A percentile compares a stretch with the other conserved stretches of the same genome.
Conservation (phyloP, 208 protist species). For the Crithidia fasciculata region DNA sequence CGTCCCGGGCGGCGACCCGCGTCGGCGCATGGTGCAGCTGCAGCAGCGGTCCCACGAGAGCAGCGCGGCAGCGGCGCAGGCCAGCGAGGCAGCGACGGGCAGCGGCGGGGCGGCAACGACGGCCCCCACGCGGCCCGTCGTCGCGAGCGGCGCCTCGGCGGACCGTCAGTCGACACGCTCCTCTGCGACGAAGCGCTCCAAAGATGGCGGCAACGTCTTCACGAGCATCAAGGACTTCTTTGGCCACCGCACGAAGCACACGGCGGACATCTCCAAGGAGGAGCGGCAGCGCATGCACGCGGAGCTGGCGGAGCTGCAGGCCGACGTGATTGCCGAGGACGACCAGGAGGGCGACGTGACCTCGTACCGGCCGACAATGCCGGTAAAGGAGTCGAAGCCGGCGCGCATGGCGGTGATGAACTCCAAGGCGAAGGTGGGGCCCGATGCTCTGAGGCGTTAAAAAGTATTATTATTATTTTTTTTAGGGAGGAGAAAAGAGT, state of each 20-base stretch:
- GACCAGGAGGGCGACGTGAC: constrained; percentile 81
- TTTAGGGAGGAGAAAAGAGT: neutral
- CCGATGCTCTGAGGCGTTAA: constrained; percentile 65
- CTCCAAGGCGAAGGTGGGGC: constrained; percentile 67
- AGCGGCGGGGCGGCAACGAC: constrained; percentile 9
- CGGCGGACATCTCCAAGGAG: constrained; percentile 32
- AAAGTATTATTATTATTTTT: neutral
- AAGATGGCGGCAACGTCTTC: constrained; percentile 29
- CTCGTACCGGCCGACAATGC: constrained; percentile 59
- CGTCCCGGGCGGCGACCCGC: constrained; percentile 37
- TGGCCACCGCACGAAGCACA: constrained; percentile 34
- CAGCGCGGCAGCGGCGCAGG: constrained; percentile 5
- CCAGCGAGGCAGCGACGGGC: constrained; percentile 12
- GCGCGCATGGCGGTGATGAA: constrained; percentile 78
- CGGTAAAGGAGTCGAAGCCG: constrained; percentile 37
- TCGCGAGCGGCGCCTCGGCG: neutral
- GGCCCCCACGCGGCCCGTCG: neutral
- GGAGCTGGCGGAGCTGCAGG: constrained; percentile 64
- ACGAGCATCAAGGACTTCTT: constrained; percentile 37
- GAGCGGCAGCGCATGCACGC: constrained; percentile 61
- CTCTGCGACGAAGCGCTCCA: constrained; percentile 22
- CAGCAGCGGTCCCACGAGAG: constrained; percentile 32
- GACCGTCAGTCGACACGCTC: neutral
- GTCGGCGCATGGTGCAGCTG: constrained; percentile 26
- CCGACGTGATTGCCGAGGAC: constrained; percentile 55